A percentile compares a stretch with the other conserved stretches of the same genome.
phyloP scores from a whole-genome alignment of 2,329 filamentous ascomycete species.

The Pseudogymnoascus sp. region DNA sequence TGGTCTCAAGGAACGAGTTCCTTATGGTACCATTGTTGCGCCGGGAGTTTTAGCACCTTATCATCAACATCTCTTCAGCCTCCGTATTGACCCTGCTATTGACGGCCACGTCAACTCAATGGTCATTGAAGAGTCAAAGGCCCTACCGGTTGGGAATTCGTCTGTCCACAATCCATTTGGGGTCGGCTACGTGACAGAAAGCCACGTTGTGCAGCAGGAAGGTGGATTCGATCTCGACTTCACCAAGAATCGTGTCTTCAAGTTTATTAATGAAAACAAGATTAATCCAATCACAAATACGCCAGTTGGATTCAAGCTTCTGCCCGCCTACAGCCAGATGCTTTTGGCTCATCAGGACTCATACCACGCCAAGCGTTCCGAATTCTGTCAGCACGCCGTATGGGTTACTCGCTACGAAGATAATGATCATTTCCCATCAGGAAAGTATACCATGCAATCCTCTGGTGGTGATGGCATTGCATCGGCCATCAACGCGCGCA shows the following conservation, averaged over 20 bases:
- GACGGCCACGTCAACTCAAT: constrained; percentile 48
- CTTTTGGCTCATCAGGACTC: too few species aligned
- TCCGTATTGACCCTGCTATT: constrained; percentile 55
- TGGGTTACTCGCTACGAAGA: constrained; percentile 51
- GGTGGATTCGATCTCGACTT: constrained; percentile 41
- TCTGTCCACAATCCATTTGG: constrained; percentile 41
- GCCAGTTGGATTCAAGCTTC: too few species aligned
- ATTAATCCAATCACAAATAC: constrained; percentile 40
- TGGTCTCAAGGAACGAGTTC: constrained; percentile 44
- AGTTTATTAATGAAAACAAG: constrained; percentile 46
- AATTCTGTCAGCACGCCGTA: constrained; percentile 36
- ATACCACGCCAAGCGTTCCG: too few species aligned
- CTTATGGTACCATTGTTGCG: constrained; percentile 61
- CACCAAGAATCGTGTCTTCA: constrained; percentile 45
- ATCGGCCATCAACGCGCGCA: constrained; percentile 41
- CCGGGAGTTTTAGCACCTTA: constrained; percentile 61
- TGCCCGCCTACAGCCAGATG: too few species aligned
- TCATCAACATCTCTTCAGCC: constrained; percentile 70
- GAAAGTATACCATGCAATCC: constrained; percentile 50
- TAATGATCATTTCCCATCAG: constrained; percentile 44
- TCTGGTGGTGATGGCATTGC: constrained; percentile 45
- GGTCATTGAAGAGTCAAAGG: constrained; percentile 49
- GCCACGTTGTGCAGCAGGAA: constrained; percentile 40
- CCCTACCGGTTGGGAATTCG: constrained; percentile 48
- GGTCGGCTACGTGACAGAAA: constrained; percentile 40